Percentiles rank a stretch among this genome's conserved stretches.
Conservation (phyloP, 345 rosid species). For the Gossypium mustelinum region DNA sequence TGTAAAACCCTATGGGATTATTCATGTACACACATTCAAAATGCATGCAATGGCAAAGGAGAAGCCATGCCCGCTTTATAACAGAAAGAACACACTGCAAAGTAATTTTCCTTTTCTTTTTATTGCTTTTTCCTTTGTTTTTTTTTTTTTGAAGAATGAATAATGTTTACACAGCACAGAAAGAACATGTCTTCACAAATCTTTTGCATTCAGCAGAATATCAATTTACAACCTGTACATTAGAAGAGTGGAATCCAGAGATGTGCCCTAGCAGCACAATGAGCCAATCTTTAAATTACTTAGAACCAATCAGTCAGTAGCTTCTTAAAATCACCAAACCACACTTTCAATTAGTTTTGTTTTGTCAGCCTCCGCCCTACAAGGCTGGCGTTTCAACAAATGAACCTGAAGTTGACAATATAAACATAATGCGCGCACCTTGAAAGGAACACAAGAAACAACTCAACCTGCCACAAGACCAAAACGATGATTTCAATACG, state of each 20-base stretch:
- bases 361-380: conserved; percentile 28
- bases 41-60: not conserved
- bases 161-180: conserved; percentile 56
- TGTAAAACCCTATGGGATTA: not conserved
- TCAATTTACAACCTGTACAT: conserved; percentile 75
- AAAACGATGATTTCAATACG: conserved; percentile 10
- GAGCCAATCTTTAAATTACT: conserved; percentile 25
- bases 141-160: conserved; percentile 48
- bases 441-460: conserved; percentile 11
- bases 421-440: not conserved
- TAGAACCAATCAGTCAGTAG: conserved; percentile 51
- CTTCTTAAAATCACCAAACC: conserved; percentile 24
- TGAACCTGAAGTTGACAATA: conserved; percentile 6
- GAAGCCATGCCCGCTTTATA: not conserved
- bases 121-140: not conserved
- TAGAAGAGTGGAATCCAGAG: conserved; percentile 35
- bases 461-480: conserved; percentile 46
- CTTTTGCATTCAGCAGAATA: conserved; percentile 30
- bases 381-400: conserved; percentile 21
- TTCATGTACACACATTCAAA: not conserved
- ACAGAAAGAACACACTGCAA: not conserved
- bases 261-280: conserved; percentile 20
- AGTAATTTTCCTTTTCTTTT: conserved; percentile 15
- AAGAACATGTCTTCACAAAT: conserved; percentile 52
- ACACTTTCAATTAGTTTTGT: conserved; percentile 34